These are phyloP conservation scores for Leishmania turanica DNA, from an alignment of 208 protist genomes.

Conservation along the genomic window DNA sequence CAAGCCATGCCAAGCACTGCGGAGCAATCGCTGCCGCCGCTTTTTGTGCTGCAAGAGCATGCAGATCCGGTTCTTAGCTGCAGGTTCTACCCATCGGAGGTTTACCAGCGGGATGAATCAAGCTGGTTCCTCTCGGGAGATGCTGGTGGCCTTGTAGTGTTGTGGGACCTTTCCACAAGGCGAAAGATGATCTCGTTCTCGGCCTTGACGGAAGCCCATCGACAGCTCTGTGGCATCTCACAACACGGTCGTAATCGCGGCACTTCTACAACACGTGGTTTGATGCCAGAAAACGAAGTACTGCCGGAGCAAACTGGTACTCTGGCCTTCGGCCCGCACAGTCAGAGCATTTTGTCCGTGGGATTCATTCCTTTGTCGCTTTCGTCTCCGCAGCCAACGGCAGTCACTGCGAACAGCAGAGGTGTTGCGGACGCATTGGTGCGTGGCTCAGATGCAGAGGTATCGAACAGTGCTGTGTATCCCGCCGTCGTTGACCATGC, in stretches of 20 bases:
- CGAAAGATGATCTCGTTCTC: conserved; percentile 46
- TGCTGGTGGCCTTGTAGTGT: conserved; percentile 53
- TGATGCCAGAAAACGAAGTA: neutral
- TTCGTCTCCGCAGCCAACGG: neutral
- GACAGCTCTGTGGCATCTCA: conserved; percentile 1
- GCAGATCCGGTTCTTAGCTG: conserved; percentile 59
- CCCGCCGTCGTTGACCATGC: neutral
- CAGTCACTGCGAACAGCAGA: neutral
- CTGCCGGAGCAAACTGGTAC: neutral
- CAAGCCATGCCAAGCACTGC: neutral
- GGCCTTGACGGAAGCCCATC: conserved; percentile 17
- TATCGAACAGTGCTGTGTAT: neutral
- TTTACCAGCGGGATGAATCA: conserved; percentile 22
- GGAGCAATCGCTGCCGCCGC: conserved; percentile 29
- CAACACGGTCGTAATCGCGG: neutral
- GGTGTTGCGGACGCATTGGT: neutral
- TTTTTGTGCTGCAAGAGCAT: conserved; percentile 77
- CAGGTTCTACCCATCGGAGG: conserved; percentile 39
- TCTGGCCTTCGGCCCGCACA: conserved; percentile 17
- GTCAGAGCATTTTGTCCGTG: conserved; percentile 24
- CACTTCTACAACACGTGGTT: too few species aligned
- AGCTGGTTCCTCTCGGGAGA: conserved; percentile 74
- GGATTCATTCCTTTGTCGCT: conserved; percentile 26
- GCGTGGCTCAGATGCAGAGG: neutral
- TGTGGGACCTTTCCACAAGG: conserved; percentile 77